Conservation (phyloP, 352 stramenopile genomes). For the Pelagophyceae sp. region DNA sequence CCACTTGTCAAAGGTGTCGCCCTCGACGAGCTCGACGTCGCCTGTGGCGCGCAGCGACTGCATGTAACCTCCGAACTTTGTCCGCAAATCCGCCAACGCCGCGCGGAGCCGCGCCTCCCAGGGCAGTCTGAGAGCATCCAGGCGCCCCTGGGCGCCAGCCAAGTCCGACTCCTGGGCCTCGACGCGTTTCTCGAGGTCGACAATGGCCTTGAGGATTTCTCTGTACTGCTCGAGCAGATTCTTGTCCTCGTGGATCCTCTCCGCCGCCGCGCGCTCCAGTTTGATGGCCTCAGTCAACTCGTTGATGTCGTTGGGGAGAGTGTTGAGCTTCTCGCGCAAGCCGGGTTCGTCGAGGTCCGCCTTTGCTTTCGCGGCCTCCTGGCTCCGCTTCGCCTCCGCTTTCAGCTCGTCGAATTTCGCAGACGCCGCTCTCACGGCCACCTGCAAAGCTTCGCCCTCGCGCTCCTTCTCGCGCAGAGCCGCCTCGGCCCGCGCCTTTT, state of each 20-base stretch:
- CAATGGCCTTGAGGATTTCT: slow-evolving; percentile 42
- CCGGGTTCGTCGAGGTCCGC: slow-evolving; percentile 25
- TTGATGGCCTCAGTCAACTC: slow-evolving; percentile 40
- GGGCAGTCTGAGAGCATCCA: slow-evolving; percentile 34
- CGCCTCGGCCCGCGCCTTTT: slow-evolving; percentile 24
- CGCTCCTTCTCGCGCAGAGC: slow-evolving; percentile 33
- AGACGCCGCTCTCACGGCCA: slow-evolving; percentile 20
- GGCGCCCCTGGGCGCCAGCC: slow-evolving; percentile 34
- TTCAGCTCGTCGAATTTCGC: slow-evolving; percentile 31
- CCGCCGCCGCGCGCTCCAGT: slow-evolving; percentile 38
- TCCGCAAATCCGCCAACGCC: slow-evolving; percentile 42
- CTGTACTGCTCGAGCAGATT: slow-evolving; percentile 47
- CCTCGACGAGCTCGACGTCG: slow-evolving; percentile 45
- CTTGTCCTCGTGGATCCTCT: slow-evolving; percentile 46
- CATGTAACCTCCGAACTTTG: slow-evolving; percentile 47
- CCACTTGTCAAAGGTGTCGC: slow-evolving; percentile 56
- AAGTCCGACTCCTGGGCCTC: slow-evolving; percentile 38
- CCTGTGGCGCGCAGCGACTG: slow-evolving; percentile 34
- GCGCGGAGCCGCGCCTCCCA: slow-evolving; percentile 41
- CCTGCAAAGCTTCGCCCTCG: slow-evolving; percentile 22
- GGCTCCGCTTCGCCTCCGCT: slow-evolving; percentile 37
- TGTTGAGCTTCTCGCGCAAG: slow-evolving; percentile 36
- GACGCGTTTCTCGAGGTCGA: slow-evolving; percentile 40
- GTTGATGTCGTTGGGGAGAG: slow-evolving; percentile 29
- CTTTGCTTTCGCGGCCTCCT: slow-evolving; percentile 39